Conservation (phyloP, 176 grass and related monocot species). For the Musa acuminata region DNA sequence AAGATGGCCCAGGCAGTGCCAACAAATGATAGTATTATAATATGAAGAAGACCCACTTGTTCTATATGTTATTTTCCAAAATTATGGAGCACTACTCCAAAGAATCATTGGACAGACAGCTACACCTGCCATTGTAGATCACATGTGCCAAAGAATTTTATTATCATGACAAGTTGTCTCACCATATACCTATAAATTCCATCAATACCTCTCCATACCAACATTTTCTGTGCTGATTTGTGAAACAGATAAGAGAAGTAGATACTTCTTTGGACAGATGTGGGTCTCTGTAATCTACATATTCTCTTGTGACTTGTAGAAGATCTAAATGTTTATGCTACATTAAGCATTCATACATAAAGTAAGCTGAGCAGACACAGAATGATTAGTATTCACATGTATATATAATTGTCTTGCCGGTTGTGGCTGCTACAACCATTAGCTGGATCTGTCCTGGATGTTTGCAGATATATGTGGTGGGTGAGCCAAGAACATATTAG, state of each 20-base stretch:
- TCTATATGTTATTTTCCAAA: constrained; percentile 35
- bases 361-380: constrained; percentile 17
- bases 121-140: constrained; percentile 36
- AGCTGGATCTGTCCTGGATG: constrained; percentile 30
- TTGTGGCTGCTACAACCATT: constrained; percentile 31
- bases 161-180: constrained; percentile 36
- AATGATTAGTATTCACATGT: constrained; percentile 43
- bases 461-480: neutral
- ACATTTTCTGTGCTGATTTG: neutral
- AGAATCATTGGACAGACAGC: constrained; percentile 43
- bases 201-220: constrained; percentile 16
- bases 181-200: constrained; percentile 10
- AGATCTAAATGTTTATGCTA: neutral
- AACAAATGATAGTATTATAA: too few relatives aligned
- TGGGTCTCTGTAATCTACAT: neutral
- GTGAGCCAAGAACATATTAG: neutral
- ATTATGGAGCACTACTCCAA: constrained; percentile 40
- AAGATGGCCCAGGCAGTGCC: constrained; percentile 42
- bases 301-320: neutral
- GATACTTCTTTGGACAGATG: neutral
- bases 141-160: constrained; percentile 43
- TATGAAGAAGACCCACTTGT: constrained; percentile 49
- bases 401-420: constrained; percentile 21
- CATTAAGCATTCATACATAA: neutral
- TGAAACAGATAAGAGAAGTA: neutral